A percentile compares a stretch with the other conserved stretches of the same genome.
phyloP scores from a whole-genome alignment of 805 yeast species.

The Kuraishia hungarica region DNA sequence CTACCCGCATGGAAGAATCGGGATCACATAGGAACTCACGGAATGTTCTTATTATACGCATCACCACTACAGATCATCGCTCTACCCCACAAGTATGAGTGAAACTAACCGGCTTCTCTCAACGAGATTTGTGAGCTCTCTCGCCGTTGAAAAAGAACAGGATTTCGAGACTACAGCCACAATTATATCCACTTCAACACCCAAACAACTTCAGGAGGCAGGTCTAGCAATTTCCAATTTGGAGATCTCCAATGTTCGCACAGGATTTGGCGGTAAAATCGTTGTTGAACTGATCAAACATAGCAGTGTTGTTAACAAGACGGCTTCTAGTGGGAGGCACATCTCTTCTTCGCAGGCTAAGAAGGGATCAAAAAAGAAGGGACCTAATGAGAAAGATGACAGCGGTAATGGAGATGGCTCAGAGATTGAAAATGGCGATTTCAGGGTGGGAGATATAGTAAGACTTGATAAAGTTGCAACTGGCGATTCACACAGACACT shows the following conservation, averaged over 20 bases:
- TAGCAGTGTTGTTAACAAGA: slow-evolving; percentile 26
- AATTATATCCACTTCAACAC: slow-evolving; percentile 39
- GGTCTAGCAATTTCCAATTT: slow-evolving; percentile 77
- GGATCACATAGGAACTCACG: neutral
- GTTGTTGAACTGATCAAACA: slow-evolving; percentile 57
- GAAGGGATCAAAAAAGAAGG: neutral
- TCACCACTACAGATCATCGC: neutral
- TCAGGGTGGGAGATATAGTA: slow-evolving; percentile 74
- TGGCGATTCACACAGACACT: slow-evolving; percentile 8
- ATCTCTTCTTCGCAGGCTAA: neutral
- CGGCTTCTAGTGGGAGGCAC: slow-evolving; percentile 2
- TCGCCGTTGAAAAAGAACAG: slow-evolving; percentile 39
- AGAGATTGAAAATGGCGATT: slow-evolving; percentile 35
- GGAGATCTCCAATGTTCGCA: slow-evolving; percentile 47
- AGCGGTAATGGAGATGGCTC: neutral
- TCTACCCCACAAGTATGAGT: neutral
- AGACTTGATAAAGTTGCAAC: slow-evolving; percentile 40
- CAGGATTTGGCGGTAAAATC: slow-evolving; percentile 74
- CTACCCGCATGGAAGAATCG: too few relatives aligned
- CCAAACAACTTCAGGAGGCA: slow-evolving; percentile 55
- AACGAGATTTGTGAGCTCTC: slow-evolving; percentile 26
- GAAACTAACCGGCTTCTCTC: neutral
- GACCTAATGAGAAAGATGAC: neutral
- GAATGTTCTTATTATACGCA: neutral
- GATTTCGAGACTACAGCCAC: slow-evolving; percentile 40